Base-by-base conservation (phyloP, 768 basidiomycete species). In the Leccinum longicurvipes region DNA sequence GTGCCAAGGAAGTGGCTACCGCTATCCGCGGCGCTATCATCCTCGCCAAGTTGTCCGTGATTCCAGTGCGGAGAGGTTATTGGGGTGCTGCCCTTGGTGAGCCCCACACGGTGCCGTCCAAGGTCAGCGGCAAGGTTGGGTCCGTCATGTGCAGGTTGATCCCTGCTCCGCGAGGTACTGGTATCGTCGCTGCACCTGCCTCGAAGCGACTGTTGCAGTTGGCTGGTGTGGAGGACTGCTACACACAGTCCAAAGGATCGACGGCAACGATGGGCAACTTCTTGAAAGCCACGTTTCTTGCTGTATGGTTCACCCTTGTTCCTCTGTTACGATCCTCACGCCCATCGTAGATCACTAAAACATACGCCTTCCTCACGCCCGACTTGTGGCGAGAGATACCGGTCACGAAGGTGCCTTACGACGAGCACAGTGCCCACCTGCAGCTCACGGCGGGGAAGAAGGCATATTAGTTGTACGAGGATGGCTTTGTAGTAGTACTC, bases 11-110 rank as follows among this genome's bases (percentile, higher is more conserved):
- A 83, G 97, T 98, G 69, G 97, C 97, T 29, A 97, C 95, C 55
- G 97, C 97, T 66, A 99, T 99, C 73, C 94, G 97, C 69, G 97
- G 97, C 60, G 97, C 97, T 63, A 98, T 99, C 83, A 94, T 98
- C 78, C 85, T 94, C 61, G 97, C 97, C 70, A 99, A 99, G 73
- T 84, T 99, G 63, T 93, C 93, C 47, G 92, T 98, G 72, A 88
- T 98, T 70, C 97, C 97, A 66, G 97, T 99, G 61, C 91, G 97
- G 67, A 82, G 97, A 77, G 97, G 97, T 66, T 99, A 99, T 84
- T 99, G 97, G 97, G 97, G 97, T 80, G 91, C 93, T 67, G 91
- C 93, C 68, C 95, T 99, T 68, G 94, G 93, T 78, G 93, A 96
- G 70, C 97, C 97, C 55, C 97, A 99, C 81, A 99, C 97, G 58